Evolutionary conservation across 2,329 filamentous ascomycete species (phyloP).

Genomic region (Monilinia polystroma): DNA sequence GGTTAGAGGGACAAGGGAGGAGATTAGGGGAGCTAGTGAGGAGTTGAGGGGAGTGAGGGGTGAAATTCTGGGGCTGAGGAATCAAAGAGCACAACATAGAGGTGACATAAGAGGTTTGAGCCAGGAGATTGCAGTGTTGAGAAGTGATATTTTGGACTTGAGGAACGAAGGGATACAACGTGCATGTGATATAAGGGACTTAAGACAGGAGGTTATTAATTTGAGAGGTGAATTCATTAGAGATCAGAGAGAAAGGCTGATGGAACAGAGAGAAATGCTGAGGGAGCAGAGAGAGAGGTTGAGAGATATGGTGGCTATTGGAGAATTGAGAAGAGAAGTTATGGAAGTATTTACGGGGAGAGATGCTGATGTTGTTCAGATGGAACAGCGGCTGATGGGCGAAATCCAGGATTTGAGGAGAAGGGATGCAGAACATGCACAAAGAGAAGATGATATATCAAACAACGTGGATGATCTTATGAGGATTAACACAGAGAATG

Average conservation of each 20-base stretch:
- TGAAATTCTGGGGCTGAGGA: neutral
- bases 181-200: neutral
- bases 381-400: neutral
- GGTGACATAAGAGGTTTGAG: neutral
- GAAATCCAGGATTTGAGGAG: neutral
- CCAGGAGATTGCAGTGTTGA: neutral
- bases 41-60: neutral
- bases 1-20: neutral
- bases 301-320: neutral
- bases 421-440: neutral
- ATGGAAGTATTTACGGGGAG: neutral
- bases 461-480: neutral
- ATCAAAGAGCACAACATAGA: neutral
- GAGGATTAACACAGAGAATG: neutral
- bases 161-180: too few relatives aligned
- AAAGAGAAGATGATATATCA: neutral
- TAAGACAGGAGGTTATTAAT: neutral
- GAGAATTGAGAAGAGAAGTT: slow-evolving; percentile 5
- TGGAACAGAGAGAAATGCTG: neutral
- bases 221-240: neutral
- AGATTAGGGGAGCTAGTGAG: neutral
- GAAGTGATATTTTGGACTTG: neutral
- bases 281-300: neutral
- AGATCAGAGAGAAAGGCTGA: neutral
- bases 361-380: neutral